A percentile compares a stretch with the other conserved stretches of the same genome.
Evolutionary conservation across 2,329 filamentous ascomycete genomes (phyloP).

Genomic region (Scopulariopsis brevicaulis): DNA sequence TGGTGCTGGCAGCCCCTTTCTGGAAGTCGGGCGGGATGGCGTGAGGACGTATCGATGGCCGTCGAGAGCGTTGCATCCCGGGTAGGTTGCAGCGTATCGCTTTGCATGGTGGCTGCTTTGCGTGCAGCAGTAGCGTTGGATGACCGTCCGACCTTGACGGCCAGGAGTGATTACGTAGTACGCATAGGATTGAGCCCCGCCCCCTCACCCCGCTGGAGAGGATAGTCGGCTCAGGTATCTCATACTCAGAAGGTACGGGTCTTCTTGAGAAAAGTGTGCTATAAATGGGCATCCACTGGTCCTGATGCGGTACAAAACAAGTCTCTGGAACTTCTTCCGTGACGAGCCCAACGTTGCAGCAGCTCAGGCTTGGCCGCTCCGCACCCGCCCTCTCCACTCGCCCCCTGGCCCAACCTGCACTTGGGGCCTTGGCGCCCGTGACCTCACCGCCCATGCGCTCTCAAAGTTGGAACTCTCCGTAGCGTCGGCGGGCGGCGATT

Average conservation of each 20-base stretch:
- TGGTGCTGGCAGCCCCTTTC: background rate
- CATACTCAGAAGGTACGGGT: background rate
- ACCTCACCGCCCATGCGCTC: background rate
- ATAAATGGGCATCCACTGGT: no score
- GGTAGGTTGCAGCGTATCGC: no score
- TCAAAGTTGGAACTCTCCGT: background rate
- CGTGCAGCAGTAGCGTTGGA: background rate
- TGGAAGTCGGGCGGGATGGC: no score
- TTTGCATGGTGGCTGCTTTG: no score
- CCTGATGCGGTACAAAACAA: no score
- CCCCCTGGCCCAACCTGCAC: background rate
- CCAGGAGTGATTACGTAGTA: background rate
- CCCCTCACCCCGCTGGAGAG: background rate
- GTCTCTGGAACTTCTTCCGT: no score
- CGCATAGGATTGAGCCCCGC: background rate
- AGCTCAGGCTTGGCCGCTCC: no score
- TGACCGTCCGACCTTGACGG: background rate
- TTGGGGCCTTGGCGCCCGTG: background rate
- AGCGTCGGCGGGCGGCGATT: background rate
- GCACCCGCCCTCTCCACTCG: no score
- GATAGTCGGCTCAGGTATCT: background rate
- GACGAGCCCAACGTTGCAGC: no score
- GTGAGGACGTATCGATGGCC: no score
- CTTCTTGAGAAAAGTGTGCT: background rate
- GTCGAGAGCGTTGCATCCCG: no score